Percentiles rank a stretch among this genome's conserved stretches.
Conservation (phyloP, 805 yeast species). For the Metschnikowia reukaufii region DNA sequence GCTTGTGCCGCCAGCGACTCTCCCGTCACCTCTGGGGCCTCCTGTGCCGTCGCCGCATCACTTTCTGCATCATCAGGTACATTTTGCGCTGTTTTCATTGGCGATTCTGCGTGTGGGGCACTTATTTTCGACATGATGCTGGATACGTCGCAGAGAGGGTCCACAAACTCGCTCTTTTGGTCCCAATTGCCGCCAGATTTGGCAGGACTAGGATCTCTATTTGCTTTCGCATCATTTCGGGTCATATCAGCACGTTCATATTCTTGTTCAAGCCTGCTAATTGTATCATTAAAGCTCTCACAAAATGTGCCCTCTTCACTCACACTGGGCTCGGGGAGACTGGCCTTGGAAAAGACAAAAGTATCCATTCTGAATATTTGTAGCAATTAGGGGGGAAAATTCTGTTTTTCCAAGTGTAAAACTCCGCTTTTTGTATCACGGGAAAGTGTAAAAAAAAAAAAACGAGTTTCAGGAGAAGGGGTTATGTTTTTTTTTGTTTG, state of each 20-base stretch:
- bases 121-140: neutral
- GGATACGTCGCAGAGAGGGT: neutral
- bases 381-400: neutral
- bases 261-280: constrained; percentile 4
- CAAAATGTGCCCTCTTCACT: constrained; percentile 14
- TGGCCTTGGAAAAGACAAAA: constrained; percentile 1
- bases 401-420: too few species aligned
- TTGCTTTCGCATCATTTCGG: neutral
- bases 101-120: neutral
- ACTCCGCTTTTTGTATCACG: too few species aligned
- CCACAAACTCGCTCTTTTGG: neutral
- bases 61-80: too few species aligned
- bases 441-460: too few species aligned
- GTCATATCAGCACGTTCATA: neutral
- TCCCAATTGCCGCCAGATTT: constrained; percentile 1
- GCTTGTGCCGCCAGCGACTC: too few species aligned
- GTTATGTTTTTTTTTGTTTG: too few species aligned
- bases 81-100: too few species aligned
- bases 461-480: too few species aligned
- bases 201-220: neutral
- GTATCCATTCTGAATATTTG: neutral
- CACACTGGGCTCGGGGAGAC: constrained; percentile 10
- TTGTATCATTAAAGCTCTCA: constrained; percentile 11
- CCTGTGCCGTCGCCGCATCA: too few species aligned
- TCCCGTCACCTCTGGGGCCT: too few species aligned